Evolutionary conservation across 106 monocot species (phyloP), one percentile per base, ranked within the genome.

Genomic region (Acorus calamus): DNA sequence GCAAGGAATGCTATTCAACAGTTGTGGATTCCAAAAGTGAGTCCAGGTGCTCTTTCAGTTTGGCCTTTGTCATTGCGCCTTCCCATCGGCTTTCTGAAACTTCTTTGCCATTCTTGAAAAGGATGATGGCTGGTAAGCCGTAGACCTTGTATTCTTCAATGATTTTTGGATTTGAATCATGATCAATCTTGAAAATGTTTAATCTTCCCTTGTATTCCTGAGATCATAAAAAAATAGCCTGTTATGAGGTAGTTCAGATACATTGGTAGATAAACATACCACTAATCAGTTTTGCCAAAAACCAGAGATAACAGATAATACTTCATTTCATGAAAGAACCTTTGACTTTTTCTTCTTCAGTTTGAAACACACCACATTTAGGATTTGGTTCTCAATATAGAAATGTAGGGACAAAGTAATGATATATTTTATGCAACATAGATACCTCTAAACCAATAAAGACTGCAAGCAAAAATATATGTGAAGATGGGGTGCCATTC

Each of bases 141-240:
- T 90, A 90, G 3, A 96, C 87, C 59, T 90, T 96, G 68, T 90
- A 83, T 52, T 83, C 68, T 74, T 84, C 71, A 14, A 96, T 96
- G 67, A 96, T 69, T 51, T 87, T n/a, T 4, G 94, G 90, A 83
- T 85, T 96, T 64, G 90, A 82, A 73, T 96, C 94, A 66, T 96
- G 90, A 56, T 96, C 94, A 56, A 96, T 85, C 71, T 96, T 96
- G 28, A 96, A 80, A 48, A 96, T 71, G 53, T 96, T 90, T 51
- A 96, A 49, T 64, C 63, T 84, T 14, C 73, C 90, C 47, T 77
- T 66, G 58, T 87, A 96, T 70, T 96, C 94, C 90, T 96, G 79
- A 7, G 68, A 55, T 51, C 44, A 50, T 52, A 9, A 7, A 14
- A 58, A 28, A 28, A 28, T 28, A 28, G 1, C 28, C 28, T 28